Evolutionary conservation across 164 flowering plant species (phyloP).

Genomic region (Vitis labrusca): DNA sequence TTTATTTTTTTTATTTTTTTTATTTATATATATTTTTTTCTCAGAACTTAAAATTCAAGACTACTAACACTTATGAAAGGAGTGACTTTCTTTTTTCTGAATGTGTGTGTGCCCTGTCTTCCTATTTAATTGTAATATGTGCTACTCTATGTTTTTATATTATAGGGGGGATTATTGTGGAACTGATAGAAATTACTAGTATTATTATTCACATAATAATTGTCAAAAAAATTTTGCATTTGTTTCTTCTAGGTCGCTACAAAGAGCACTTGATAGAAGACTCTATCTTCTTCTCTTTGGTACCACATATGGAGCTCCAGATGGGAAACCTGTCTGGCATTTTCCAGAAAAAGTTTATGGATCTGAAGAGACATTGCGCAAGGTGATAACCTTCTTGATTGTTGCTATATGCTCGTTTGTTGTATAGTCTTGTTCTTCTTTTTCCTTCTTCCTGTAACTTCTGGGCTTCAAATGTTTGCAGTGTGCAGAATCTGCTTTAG

Average conservation of each 20-base stretch:
- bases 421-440: neutral
- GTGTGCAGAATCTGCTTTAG: conserved; percentile 96
- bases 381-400: conserved; percentile 38
- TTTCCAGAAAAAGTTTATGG: conserved; percentile 92
- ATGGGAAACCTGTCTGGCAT: conserved; percentile 83
- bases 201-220: neutral
- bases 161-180: neutral
- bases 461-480: conserved; percentile 24
- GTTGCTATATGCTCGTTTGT: neutral
- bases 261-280: conserved; percentile 89
- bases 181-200: neutral
- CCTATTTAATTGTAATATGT: neutral
- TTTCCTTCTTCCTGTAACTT: conserved; percentile 5
- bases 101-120: neutral
- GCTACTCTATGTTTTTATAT: neutral
- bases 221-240: neutral
- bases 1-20: neutral
- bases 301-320: conserved; percentile 47
- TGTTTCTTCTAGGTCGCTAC: conserved; percentile 61
- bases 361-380: conserved; percentile 77
- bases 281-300: conserved; percentile 88
- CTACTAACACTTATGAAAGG: too few species aligned
- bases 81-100: too few species aligned
- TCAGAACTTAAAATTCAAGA: too few species aligned
- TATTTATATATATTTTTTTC: neutral